A percentile compares a stretch with the other conserved stretches of the same genome.
Conservation (phyloP, 768 basidiomycete genomes). For the Neoboletus brunneissimus region DNA sequence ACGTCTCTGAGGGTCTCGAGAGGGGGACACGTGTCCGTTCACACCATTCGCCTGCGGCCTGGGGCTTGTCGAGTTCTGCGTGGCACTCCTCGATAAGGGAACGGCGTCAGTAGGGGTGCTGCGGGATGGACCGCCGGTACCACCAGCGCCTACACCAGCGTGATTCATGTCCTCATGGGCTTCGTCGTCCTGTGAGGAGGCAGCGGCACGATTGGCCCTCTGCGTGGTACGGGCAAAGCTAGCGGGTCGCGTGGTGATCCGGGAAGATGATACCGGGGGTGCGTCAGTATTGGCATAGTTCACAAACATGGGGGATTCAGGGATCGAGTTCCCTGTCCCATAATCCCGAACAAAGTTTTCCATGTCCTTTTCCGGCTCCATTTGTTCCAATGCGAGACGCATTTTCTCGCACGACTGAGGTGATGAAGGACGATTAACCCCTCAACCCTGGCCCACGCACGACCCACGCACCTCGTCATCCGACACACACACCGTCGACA, state of each 20-base stretch:
- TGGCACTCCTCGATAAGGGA: slow-evolving; percentile 30
- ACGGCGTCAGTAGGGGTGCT: slow-evolving; percentile 34
- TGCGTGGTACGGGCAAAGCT: slow-evolving; percentile 47
- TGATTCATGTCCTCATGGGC: slow-evolving; percentile 47
- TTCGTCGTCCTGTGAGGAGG: slow-evolving; percentile 42
- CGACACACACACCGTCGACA: slow-evolving; percentile 92
- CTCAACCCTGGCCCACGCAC: background rate
- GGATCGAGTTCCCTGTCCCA: slow-evolving; percentile 85
- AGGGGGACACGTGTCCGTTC: slow-evolving; percentile 30
- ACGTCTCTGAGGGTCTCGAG: slow-evolving; percentile 25
- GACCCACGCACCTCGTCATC: slow-evolving; percentile 81
- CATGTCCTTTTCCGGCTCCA: slow-evolving; percentile 87
- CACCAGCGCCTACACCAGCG: slow-evolving; percentile 72
- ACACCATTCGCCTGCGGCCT: slow-evolving; percentile 33
- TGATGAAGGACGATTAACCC: background rate
- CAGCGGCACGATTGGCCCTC: slow-evolving; percentile 25
- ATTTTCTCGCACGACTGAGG: slow-evolving; percentile 86
- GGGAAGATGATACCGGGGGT: slow-evolving; percentile 55
- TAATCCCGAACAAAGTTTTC: slow-evolving; percentile 85
- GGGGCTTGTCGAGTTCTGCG: slow-evolving; percentile 27
- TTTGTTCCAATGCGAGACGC: slow-evolving; percentile 80
- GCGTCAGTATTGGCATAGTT: slow-evolving; percentile 72
- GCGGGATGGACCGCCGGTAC: slow-evolving; percentile 36
- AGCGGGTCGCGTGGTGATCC: slow-evolving; percentile 56
- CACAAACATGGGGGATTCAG: slow-evolving; percentile 84